Evolutionary conservation across 495 filamentous ascomycete genomes (phyloP).

Genomic region (Hypoxylon perforatum): DNA sequence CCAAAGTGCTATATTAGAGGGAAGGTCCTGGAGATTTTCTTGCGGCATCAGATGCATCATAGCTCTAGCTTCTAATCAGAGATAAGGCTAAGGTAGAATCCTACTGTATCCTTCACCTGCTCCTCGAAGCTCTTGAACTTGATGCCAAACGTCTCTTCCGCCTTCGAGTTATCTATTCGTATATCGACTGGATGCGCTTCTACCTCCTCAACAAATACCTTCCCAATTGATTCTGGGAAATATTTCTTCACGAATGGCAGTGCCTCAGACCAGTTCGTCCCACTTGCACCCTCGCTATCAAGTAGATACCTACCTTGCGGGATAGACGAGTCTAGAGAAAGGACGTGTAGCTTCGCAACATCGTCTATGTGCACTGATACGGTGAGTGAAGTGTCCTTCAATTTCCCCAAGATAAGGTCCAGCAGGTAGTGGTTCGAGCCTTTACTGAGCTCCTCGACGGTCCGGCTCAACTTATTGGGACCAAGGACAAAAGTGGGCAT

Average conservation of each 20-base stretch:
- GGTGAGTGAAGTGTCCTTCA: slow-evolving; percentile 30
- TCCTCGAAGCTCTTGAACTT: slow-evolving; percentile 54
- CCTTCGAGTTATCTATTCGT: slow-evolving; percentile 47
- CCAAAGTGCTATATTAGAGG: too few species aligned
- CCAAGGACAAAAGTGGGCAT: slow-evolving; percentile 48
- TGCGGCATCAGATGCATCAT: background rate
- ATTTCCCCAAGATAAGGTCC: slow-evolving; percentile 4
- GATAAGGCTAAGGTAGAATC: slow-evolving; percentile 39
- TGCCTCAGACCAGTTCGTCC: slow-evolving; percentile 1
- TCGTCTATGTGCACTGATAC: slow-evolving; percentile 46
- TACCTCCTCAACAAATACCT: background rate
- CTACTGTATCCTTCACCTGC: slow-evolving; percentile 51
- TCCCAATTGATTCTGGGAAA: background rate
- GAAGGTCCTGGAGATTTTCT: too few species aligned
- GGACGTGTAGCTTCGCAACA: slow-evolving; percentile 50
- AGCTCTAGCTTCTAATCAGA: background rate
- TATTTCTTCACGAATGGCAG: background rate
- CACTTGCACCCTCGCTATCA: slow-evolving; percentile 2
- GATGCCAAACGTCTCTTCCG: slow-evolving; percentile 57
- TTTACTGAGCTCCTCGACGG: slow-evolving; percentile 19
- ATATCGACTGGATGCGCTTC: slow-evolving; percentile 9
- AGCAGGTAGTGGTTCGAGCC: background rate
- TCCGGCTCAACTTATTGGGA: slow-evolving; percentile 44
- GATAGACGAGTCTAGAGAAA: slow-evolving; percentile 45
- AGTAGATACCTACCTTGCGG: slow-evolving; percentile 40